Conservation (phyloP, 768 basidiomycete species). For the Mycena latifolia region DNA sequence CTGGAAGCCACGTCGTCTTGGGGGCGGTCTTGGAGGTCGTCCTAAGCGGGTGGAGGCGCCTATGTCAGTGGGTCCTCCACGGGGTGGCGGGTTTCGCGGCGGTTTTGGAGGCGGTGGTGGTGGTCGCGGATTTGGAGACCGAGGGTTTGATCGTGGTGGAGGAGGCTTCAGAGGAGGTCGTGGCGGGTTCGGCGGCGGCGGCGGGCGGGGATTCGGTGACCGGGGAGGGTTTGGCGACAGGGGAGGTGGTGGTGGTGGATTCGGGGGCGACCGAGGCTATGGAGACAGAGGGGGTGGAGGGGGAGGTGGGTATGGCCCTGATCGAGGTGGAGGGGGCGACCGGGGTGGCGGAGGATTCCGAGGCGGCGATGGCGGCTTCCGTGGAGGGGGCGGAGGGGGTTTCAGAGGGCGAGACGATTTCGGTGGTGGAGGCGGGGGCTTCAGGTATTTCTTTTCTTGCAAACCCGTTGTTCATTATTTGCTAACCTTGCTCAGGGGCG, state of each 20-base stretch:
- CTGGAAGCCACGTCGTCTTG: conserved; percentile 97
- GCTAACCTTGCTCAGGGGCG: conserved; percentile 56
- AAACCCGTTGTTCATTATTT: conserved; percentile 20
- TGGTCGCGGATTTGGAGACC: conserved; percentile 54
- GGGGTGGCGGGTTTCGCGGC: conserved; percentile 49
- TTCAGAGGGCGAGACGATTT: conserved; percentile 51
- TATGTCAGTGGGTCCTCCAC: conserved; percentile 43
- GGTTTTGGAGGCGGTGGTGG: conserved; percentile 56
- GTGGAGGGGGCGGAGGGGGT: conserved; percentile 36
- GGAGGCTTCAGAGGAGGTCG: conserved; percentile 57
- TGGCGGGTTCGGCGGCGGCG: conserved; percentile 50
- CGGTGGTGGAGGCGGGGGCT: conserved; percentile 58
- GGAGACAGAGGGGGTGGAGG: conserved; percentile 50
- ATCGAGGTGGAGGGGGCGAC: conserved; percentile 8
- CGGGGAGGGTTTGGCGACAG: conserved; percentile 56
- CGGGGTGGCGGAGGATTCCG: conserved; percentile 55
- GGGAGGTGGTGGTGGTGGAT: conserved; percentile 55
- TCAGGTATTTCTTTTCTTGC: conserved; percentile 54
- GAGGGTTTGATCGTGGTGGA: conserved; percentile 50
- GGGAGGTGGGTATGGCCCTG: conserved; percentile 54
- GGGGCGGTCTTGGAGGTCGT: conserved; percentile 99
- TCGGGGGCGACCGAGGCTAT: conserved; percentile 51
- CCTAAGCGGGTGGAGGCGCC: conserved; percentile 81
- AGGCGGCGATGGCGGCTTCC: conserved; percentile 34
- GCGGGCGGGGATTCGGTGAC: conserved; percentile 53